phyloP scores from a whole-genome alignment of 306 rosid species.

The Pyrus betulifolia region DNA sequence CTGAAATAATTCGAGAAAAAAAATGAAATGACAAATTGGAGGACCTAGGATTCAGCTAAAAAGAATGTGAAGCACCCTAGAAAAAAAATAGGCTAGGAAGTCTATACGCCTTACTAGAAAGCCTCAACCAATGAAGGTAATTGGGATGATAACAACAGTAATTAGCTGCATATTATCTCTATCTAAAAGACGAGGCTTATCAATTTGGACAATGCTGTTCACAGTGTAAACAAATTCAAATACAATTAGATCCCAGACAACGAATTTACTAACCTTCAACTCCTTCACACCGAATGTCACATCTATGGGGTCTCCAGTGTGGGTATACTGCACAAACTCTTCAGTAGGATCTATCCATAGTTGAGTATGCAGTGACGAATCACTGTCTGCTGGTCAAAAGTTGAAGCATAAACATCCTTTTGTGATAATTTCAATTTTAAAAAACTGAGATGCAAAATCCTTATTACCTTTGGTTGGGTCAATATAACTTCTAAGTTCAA shows the following conservation, averaged over 20 bases:
- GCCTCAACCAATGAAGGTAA: neutral
- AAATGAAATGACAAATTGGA: neutral
- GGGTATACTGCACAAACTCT: conserved; percentile 82
- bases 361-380: conserved; percentile 72
- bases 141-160: neutral
- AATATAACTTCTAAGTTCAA: conserved; percentile 81
- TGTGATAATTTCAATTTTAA: conserved; percentile 6
- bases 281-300: conserved; percentile 93
- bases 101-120: neutral
- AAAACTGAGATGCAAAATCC: neutral
- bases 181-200: neutral
- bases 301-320: conserved; percentile 76
- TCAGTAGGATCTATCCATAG: conserved; percentile 94
- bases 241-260: neutral
- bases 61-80: neutral
- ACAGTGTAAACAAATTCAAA: neutral
- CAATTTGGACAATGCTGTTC: neutral
- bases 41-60: neutral
- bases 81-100: neutral
- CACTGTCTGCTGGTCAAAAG: conserved; percentile 57
- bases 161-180: conserved; percentile 8
- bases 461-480: conserved; percentile 90
- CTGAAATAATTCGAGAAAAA: conserved; percentile 38
- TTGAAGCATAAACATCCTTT: conserved; percentile 11
- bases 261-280: conserved; percentile 56